Percentiles rank a stretch among this genome's conserved stretches.
Conservation (phyloP, 306 rosid genomes). For the Albizia julibrissin region DNA sequence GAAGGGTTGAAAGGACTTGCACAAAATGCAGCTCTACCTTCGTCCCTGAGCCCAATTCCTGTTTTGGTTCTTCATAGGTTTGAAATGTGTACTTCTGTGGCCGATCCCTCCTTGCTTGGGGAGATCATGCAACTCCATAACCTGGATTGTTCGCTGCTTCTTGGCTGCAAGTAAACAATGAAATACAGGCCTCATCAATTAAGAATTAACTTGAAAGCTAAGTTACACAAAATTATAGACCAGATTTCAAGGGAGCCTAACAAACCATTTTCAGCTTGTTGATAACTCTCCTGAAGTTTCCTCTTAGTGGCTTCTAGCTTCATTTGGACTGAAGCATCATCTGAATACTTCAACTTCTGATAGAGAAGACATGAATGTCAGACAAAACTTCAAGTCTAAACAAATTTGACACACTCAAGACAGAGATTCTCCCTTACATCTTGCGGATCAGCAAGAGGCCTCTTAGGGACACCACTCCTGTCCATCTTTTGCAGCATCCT, state of each 20-base stretch:
- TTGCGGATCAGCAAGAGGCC: slow-evolving; percentile 41
- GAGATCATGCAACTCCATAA: slow-evolving; percentile 81
- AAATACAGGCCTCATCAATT: slow-evolving; percentile 12
- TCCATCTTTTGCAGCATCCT: slow-evolving; percentile 46
- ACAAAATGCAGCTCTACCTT: slow-evolving; percentile 39
- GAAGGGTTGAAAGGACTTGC: slow-evolving; percentile 11
- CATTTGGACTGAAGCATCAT: slow-evolving; percentile 46
- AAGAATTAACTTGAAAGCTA: not conserved
- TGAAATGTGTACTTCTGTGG: slow-evolving; percentile 53
- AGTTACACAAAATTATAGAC: not conserved
- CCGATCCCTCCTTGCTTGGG: slow-evolving; percentile 69
- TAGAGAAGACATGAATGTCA: slow-evolving; percentile 28
- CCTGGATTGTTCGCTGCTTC: slow-evolving; percentile 78
- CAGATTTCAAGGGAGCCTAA: slow-evolving; percentile 7
- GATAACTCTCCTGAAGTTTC: slow-evolving; percentile 87
- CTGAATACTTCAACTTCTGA: slow-evolving; percentile 55
- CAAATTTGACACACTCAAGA: slow-evolving; percentile 3
- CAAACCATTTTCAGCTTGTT: slow-evolving; percentile 80
- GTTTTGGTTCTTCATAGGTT: slow-evolving; percentile 56
- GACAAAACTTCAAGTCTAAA: slow-evolving; percentile 18
- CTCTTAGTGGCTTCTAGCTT: slow-evolving; percentile 82
- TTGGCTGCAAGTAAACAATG: slow-evolving; percentile 57
- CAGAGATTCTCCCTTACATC: slow-evolving; percentile 45
- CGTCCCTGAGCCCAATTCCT: slow-evolving; percentile 61
- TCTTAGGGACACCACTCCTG: slow-evolving; percentile 43